Evolutionary conservation across 192 early-diverging fungal genomes (phyloP), one percentile per base, ranked within the genome.

Genomic region (Coemansia sp.): DNA sequence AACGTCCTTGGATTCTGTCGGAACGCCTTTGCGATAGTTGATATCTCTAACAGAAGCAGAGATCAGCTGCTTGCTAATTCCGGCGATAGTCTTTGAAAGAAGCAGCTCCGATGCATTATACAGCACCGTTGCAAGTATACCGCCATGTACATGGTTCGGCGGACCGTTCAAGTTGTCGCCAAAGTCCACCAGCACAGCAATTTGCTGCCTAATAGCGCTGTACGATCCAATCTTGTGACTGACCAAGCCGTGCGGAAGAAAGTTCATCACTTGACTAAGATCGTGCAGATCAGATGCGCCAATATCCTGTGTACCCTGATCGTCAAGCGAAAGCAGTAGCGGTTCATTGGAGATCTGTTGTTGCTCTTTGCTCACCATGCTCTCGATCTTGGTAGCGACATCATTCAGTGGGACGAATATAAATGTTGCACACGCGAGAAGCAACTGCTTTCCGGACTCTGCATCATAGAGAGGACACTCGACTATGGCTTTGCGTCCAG

Each of bases 71-170:
- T 40, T 30, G 33, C 37, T 25, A 4, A 54, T 31, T 3, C 61
- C 59, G 4, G 63, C n/a, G n/a, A n/a, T 40, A 0, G 38, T 13
- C 13, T 50, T 58, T 22, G 57, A 19, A 40, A 65, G 14, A 3
- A 75, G 55, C 33, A 75, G 37, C 27, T 30, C 57, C 3, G 59
- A 62, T 1, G 59, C 63, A 28, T 75, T 75, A 41, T 47, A 62
- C 20, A 75, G 20, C 17, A 75, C 66, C 0, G 72, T 75, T 20
- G 48, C 62, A 9, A 75, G 55, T 10, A 75, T 19, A 6, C 72
- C 72, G 44, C 72, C 72, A 50, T 75, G 72, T 1, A 75, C 59
- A 17, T 75, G 64, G 41, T 54, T 61, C 13, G 62, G 62, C 42
- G 66, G 66, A 0, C 72, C 72, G 23, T 37, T 47, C 11, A 68